Evolutionary conservation across 78 protist genomes (phyloP).

Genomic region (Dictyostelium citrinum): DNA sequence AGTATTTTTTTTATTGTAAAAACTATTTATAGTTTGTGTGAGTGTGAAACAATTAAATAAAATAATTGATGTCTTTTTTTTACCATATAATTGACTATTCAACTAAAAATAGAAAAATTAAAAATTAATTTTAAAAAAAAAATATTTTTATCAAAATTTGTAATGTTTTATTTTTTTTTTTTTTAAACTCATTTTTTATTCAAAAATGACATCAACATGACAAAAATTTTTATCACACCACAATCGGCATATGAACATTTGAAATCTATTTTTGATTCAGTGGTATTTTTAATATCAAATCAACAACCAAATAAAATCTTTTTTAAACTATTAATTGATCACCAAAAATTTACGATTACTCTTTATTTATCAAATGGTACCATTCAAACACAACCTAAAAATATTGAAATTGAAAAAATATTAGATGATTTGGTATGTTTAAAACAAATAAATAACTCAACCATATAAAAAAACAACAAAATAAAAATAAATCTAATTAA

Average conservation of each 20-base stretch:
- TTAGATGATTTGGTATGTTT: not conserved
- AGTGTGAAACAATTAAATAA: no score
- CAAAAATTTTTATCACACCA: not conserved
- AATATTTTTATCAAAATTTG: no score
- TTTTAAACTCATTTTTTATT: not conserved
- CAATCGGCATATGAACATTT: not conserved
- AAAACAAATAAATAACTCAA: not conserved
- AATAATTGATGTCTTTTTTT: no score
- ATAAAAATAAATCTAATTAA: not conserved
- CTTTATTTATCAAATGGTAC: not conserved
- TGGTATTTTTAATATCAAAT: not conserved
- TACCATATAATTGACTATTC: no score
- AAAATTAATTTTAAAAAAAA: no score
- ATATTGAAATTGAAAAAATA: constrained; percentile 9
- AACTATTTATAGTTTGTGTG: no score
- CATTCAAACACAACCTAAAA: not conserved
- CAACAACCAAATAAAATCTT: not conserved
- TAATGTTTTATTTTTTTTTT: no score
- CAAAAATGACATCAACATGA: not conserved
- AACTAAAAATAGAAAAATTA: no score
- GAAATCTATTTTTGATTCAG: not conserved
- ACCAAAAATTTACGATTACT: not conserved
- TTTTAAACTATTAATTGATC: not conserved
- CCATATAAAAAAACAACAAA: no score
- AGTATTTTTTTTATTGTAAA: no score